phyloP scores from a whole-genome alignment of 2,329 filamentous ascomycete species.

The Gyromitra esculenta region DNA sequence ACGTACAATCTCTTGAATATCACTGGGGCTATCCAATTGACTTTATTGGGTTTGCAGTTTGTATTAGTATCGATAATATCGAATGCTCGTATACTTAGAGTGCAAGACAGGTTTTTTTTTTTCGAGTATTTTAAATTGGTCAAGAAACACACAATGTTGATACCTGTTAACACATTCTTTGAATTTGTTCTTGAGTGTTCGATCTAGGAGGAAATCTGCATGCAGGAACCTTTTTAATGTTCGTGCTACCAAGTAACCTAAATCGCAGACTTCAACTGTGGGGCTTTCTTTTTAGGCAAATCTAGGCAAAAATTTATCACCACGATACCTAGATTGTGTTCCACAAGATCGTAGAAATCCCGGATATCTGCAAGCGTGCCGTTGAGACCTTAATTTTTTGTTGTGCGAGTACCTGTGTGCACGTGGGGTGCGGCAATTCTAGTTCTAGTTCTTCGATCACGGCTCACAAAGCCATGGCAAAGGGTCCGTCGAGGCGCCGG shows the following conservation, averaged over 20 bases:
- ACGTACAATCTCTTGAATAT: neutral
- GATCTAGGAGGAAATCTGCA: neutral
- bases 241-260: neutral
- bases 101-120: neutral
- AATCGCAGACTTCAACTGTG: neutral
- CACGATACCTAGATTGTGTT: slow-evolving; percentile 4
- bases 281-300: neutral
- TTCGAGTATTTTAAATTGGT: neutral
- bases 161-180: neutral
- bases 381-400: neutral
- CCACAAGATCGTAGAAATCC: neutral
- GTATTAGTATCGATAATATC: neutral
- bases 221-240: neutral
- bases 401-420: neutral
- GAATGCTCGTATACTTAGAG: neutral
- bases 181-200: neutral
- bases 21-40: neutral
- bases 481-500: neutral
- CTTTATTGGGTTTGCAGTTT: neutral
- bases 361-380: neutral
- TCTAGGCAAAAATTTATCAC: neutral
- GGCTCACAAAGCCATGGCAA: neutral
- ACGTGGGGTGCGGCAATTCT: neutral
- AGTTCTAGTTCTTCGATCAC: neutral
- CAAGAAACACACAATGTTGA: neutral